A percentile compares a stretch with the other conserved stretches of the same genome.
These are phyloP conservation scores for Termitomyces heimii DNA, from an alignment of 768 basidiomycete species.

Conservation along the genomic window DNA sequence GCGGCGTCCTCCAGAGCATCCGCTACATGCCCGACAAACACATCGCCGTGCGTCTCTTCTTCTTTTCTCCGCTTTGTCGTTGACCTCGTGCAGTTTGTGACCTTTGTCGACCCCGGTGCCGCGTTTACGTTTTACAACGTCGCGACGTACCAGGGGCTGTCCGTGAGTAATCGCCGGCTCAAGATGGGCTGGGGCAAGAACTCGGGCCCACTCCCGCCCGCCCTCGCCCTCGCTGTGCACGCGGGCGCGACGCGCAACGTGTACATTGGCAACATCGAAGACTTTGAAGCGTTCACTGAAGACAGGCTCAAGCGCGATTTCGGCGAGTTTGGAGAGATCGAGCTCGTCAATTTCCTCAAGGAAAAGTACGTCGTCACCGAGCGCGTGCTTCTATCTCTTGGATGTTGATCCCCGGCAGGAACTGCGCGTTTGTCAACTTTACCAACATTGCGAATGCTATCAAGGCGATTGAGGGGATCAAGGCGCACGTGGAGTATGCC, in stretches of 20 bases:
- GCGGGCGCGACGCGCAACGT: conserved; percentile 94
- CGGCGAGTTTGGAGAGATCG: conserved; percentile 94
- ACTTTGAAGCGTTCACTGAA: conserved; percentile 88
- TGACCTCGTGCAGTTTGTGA: conserved; percentile 64
- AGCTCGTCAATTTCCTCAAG: conserved; percentile 91
- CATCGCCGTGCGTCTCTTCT: conserved; percentile 65
- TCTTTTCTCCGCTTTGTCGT: background rate
- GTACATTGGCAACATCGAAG: conserved; percentile 92
- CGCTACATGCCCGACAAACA: conserved; percentile 96
- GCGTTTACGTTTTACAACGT: conserved; percentile 94
- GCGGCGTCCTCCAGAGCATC: conserved; percentile 95
- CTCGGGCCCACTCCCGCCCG: conserved; percentile 79
- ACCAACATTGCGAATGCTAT: conserved; percentile 93
- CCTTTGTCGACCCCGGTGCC: conserved; percentile 90
- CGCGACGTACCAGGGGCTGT: conserved; percentile 84
- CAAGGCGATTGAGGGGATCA: conserved; percentile 97
- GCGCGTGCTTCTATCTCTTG: too few species aligned
- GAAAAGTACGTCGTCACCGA: too few species aligned
- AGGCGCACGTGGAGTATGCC: conserved; percentile 86
- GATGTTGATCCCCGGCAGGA: too few species aligned
- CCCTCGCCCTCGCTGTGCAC: conserved; percentile 84
- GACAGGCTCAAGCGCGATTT: conserved; percentile 91
- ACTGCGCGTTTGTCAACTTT: conserved; percentile 95
- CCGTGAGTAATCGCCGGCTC: conserved; percentile 86
- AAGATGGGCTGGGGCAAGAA: conserved; percentile 99